Evolutionary conservation across 805 yeast species (phyloP), one percentile per base, ranked within the genome.

Genomic region (Kluyveromyces dobzhanskii): DNA sequence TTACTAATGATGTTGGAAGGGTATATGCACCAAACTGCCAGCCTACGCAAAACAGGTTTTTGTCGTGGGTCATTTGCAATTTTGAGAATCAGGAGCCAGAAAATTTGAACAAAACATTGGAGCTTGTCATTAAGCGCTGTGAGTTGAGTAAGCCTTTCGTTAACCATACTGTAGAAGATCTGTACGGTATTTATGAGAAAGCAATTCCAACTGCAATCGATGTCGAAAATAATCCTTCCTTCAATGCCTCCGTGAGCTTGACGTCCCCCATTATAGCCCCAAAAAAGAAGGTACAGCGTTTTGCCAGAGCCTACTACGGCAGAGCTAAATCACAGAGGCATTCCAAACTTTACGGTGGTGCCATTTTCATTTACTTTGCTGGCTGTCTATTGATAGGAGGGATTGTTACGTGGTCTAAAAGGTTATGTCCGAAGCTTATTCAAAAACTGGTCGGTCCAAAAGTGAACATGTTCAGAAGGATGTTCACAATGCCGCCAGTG

Each of bases 361-460:
- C 32, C 21, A 30, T 30, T 6, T 30, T 30, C 21, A 30, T 30
- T 17, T 30, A 30, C n/a, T 16, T 30, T 14, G 32, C 32, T 11
- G 32, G 32, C 4, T 30, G 32, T 30, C 8, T 30, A 19, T 30
- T 30, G 5, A 30, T 30, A 10, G 32, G 32, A 11, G 32, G 32
- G 8, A 6, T 30, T 6, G 32, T 30, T 9, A 30, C 32, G 4
- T 30, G 32, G 32, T 30, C 32, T 17, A 30, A 19, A 30, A 30
- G 18, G n/a, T 17, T 30, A 7, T 30, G 32, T 30, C 32, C 32
- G 5, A 30, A 30, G 19, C 12, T 30, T 14, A 19, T 30, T 14
- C 19, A 30, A 17, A 14, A 13, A 13, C 5, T 30, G 7, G 32
- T 30, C 16, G 14, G 32, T 5, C 32, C 32, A 6, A 14, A 30